A percentile compares a stretch with the other conserved stretches of the same genome.
Evolutionary conservation across 2,329 filamentous ascomycete genomes (phyloP).

Genomic region (Aspergillus flavus): DNA sequence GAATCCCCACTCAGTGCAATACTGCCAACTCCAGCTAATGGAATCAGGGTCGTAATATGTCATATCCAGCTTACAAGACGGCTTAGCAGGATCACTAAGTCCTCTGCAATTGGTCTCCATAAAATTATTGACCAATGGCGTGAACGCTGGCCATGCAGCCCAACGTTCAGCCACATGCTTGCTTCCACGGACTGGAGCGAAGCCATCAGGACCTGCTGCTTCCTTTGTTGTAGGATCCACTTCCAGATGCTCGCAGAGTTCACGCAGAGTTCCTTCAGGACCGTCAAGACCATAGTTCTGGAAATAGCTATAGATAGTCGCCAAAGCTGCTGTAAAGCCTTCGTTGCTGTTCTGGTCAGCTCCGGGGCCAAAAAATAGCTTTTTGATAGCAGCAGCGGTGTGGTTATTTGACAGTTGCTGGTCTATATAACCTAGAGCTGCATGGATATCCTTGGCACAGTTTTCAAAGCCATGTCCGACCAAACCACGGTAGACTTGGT

Average conservation of each 20-base stretch:
- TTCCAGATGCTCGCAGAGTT: conserved; percentile 53
- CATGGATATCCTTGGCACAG: conserved; percentile 54
- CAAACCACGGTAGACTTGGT: conserved; percentile 53
- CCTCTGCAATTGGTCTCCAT: conserved; percentile 46
- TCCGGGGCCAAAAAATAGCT: conserved; percentile 51
- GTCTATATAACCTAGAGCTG: conserved; percentile 54
- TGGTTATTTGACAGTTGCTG: conserved; percentile 41
- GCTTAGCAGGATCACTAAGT: conserved; percentile 21
- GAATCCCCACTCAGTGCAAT: conserved; percentile 57
- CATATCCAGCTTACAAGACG: conserved; percentile 43
- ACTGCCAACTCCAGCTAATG: conserved; percentile 56
- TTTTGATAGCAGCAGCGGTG: conserved; percentile 47
- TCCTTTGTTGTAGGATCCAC: conserved; percentile 42
- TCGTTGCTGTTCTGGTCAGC: conserved; percentile 50
- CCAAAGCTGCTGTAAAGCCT: conserved; percentile 50
- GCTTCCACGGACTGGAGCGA: conserved; percentile 44
- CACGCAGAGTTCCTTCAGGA: conserved; percentile 34
- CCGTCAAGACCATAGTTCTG: conserved; percentile 49
- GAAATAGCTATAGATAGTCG: conserved; percentile 45
- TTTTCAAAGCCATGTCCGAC: conserved; percentile 53
- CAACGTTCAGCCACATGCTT: conserved; percentile 47
- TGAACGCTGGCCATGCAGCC: conserved; percentile 44
- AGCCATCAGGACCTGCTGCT: conserved; percentile 44
- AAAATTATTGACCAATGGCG: conserved; percentile 41
- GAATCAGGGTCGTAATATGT: conserved; percentile 36